phyloP scores from a whole-genome alignment of 164 flowering plant species.

The Aristolochia fimbriata region DNA sequence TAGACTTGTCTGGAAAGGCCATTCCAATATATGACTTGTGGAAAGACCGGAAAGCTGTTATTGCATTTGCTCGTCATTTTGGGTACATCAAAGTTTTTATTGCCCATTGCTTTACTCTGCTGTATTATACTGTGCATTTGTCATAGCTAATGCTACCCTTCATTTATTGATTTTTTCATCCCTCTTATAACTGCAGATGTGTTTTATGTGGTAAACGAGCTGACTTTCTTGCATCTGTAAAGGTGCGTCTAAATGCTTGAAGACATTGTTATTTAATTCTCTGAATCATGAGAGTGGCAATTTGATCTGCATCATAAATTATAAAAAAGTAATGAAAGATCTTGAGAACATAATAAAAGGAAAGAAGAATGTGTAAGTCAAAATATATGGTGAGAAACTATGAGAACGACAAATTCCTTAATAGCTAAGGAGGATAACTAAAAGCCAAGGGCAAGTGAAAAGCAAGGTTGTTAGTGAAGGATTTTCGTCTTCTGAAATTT shows the following conservation, averaged over 20 bases:
- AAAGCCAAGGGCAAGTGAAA: too few relatives aligned
- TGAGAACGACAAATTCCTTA: too few relatives aligned
- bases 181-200: conserved; percentile 39
- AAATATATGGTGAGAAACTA: too few relatives aligned
- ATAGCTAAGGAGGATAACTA: too few relatives aligned
- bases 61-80: conserved; percentile 96
- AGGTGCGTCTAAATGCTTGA: conserved; percentile 31
- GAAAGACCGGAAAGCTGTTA: conserved; percentile 87
- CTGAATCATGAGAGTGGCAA: too few relatives aligned
- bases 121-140: not conserved
- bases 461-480: too few relatives aligned
- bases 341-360: too few relatives aligned
- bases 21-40: conserved; percentile 71
- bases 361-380: too few relatives aligned
- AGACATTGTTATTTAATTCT: too few relatives aligned
- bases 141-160: not conserved
- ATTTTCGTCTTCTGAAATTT: too few relatives aligned
- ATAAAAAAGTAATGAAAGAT: too few relatives aligned
- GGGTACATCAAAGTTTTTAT: conserved; percentile 29
- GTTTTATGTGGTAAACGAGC: conserved; percentile 89
- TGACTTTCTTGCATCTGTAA: conserved; percentile 77
- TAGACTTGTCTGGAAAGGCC: conserved; percentile 61
- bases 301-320: too few relatives aligned
- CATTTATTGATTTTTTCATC: not conserved
- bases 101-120: not conserved